phyloP scores from a whole-genome alignment of 2,329 filamentous ascomycete genomes.

The Cytospora paraplurivora region DNA sequence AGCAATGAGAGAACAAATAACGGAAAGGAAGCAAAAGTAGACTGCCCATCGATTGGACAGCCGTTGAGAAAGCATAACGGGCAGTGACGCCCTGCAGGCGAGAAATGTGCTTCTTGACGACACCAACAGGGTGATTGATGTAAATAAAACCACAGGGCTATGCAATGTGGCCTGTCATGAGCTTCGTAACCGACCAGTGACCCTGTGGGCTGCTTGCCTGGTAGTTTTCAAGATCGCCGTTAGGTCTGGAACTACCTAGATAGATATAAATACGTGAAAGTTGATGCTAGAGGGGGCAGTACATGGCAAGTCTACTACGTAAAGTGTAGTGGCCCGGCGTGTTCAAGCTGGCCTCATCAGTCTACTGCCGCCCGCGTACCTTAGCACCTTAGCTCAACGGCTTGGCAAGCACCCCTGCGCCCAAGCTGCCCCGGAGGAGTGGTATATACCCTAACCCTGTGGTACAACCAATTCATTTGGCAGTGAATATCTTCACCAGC shows the following conservation, averaged over 20 bases:
- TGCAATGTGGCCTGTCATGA: slow-evolving; percentile 32
- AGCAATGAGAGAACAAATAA: slow-evolving; percentile 62
- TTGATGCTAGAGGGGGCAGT: neutral
- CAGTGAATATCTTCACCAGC: no score
- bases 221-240: slow-evolving; percentile 18
- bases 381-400: no score
- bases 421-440: no score
- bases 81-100: slow-evolving; percentile 21
- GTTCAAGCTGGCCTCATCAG: no score
- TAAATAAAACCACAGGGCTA: slow-evolving; percentile 14
- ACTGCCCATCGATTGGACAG: slow-evolving; percentile 66
- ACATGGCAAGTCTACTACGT: no score
- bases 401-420: no score
- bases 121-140: slow-evolving; percentile 10
- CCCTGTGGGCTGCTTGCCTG: slow-evolving; percentile 28
- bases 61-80: slow-evolving; percentile 29
- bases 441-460: no score
- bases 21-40: slow-evolving; percentile 60
- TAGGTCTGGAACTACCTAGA: slow-evolving; percentile 24
- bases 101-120: slow-evolving; percentile 10
- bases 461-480: no score
- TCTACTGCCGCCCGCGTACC: no score
- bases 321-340: no score
- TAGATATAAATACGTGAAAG: slow-evolving; percentile 4
- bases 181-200: slow-evolving; percentile 14